Base-by-base conservation (phyloP, 163 green algal species). In the Chlamydomonas reinhardtii region DNA sequence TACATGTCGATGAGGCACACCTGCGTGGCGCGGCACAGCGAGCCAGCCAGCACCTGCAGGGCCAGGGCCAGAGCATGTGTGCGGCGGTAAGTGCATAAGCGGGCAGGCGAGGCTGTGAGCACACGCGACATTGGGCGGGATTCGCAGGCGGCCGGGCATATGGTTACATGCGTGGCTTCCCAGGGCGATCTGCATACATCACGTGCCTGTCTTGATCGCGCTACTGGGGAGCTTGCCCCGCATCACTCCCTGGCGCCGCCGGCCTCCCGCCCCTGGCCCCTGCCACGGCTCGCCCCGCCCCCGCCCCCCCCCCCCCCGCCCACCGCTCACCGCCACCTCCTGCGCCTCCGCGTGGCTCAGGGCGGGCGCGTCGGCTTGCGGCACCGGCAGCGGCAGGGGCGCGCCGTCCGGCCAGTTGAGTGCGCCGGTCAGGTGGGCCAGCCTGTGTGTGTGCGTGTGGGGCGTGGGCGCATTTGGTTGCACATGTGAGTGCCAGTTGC, bases 321-420 rank as follows among this genome's bases (percentile, higher is more conserved):
- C 27, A 3, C 2, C 62, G 27, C 62, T 65, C 70, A 86, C 80
- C 80, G 65, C 70, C 70, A 86, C 80, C 31, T 79, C 80, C 70
- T 52, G 31, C 27, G 56, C 80, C 8, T 86, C 80, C 29, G n/a
- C 11, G 48, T 56, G 48, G 48, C 48, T 56, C 12, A 56, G 48
- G 12, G 48, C 48, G 11, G 48, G 48, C 39, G 39, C 39, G 39
- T 48, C 39, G 39, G 5, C 39, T 48, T 64, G 56, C 4, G 4
- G 34, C 56, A 86, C 54, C 17, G 3, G 32, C 54, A 39, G 70
- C 8, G 80, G 80, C 34, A 76, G 56, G 56, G 80, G 56, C 15
- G 54, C 52, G 48, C 48, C 56, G 14, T 73, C 70, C 4, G 56
- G 35, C 80, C 70, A 73, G 25, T 43, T 24, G 32, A 86, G 48